Base-by-base conservation (phyloP, 495 filamentous ascomycete species). In the Trypethelium eluteriae region DNA sequence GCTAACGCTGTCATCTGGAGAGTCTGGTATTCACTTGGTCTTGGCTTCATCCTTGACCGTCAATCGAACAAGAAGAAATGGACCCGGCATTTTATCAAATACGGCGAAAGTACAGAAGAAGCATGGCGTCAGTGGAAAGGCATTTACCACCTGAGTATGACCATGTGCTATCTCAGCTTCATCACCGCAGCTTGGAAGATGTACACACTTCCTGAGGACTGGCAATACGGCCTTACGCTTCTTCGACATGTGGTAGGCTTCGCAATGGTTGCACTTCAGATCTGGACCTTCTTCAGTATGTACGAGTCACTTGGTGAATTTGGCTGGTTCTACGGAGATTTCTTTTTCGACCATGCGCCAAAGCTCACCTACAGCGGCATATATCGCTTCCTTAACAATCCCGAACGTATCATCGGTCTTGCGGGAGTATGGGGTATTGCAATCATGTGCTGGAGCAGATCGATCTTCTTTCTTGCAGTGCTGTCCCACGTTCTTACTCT, bases 51-150 rank as follows among this genome's bases (percentile, higher is more conserved):
- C 39, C 84, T 98, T 59, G 85, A 88, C 66, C 83, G 83, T 47
- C 94, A 98, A 76, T 96, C 94, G 7, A 88, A 88, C 66, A 83
- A 87, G 78, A 96, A 97, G 77, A 82, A 85, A 72, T 98, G 93
- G 90, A 96, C 93, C 16, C 86, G 94, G 35, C 94, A 98, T 78
- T 98, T 97, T 73, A 82, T 98, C 75, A 98, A 98, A 74, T 97
- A 88, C 72, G 94, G 94, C 66, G 93, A 97, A 71, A 91, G 83
- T 38, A 85, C 85, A 0, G 87, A 89, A 61, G 94, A 97, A 77
- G 93, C 93, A 2, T 98, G 95, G 95, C 87, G 88, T 64, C 92
- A 98, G 75, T 98, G 94, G 94, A 98, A 97, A 77, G 90, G 92
- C 53, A 86, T 93, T 66, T 97, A 98, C 70, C 92, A 98, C 73